Conservation (phyloP, 495 filamentous ascomycete species). For the Tuber aestivum region DNA sequence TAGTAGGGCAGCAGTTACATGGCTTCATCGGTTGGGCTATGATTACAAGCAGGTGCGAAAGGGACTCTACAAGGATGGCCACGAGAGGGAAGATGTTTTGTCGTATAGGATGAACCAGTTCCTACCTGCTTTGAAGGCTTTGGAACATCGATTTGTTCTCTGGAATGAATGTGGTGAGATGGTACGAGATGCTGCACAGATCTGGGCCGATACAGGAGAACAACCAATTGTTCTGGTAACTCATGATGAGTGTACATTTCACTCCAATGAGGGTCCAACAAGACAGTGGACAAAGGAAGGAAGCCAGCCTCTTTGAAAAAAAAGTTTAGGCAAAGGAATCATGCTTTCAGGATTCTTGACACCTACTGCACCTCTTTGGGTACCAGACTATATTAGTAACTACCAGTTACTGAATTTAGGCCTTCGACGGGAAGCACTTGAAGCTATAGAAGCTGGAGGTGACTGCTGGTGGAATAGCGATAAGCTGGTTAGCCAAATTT, state of each 20-base stretch:
- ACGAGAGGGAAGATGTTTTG: constrained; percentile 8
- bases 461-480: constrained; percentile 6
- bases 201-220: neutral
- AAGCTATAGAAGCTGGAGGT: neutral
- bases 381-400: neutral
- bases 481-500: constrained; percentile 1
- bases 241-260: constrained; percentile 5
- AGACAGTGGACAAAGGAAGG: neutral
- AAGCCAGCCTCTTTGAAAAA: too few species aligned
- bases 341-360: neutral
- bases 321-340: neutral
- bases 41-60: constrained; percentile 11
- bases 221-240: neutral
- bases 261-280: constrained; percentile 4
- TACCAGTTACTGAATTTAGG: neutral
- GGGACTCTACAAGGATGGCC: constrained; percentile 13
- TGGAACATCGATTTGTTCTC: neutral
- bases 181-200: neutral
- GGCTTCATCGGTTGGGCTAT: constrained; percentile 13
- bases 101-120: neutral
- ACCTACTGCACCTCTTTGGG: neutral
- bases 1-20: constrained; percentile 3
- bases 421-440: neutral
- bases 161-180: neutral
- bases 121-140: neutral